These are phyloP conservation scores for Rubus parviflorus DNA, from an alignment of 306 rosid genomes.

Conservation along the genomic window DNA sequence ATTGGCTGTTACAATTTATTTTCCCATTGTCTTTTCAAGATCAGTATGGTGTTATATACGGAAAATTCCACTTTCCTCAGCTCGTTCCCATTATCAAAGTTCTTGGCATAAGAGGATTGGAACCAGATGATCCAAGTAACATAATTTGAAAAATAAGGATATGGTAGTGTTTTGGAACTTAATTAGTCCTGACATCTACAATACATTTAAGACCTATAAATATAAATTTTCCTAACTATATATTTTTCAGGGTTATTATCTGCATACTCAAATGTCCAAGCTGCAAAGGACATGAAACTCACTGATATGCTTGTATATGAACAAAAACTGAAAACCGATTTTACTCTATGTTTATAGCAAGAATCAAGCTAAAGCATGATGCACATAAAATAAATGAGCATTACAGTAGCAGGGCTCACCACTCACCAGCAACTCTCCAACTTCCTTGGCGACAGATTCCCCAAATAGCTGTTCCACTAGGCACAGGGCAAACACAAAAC, in stretches of 20 bases:
- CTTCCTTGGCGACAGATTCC: constrained; percentile 66
- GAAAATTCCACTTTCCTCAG: background rate
- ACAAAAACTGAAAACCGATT: background rate
- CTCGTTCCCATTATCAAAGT: background rate
- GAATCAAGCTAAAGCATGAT: background rate
- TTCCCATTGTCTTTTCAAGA: background rate
- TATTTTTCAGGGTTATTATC: background rate
- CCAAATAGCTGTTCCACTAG: constrained; percentile 85
- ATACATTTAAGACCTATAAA: background rate
- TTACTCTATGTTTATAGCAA: background rate
- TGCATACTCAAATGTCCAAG: background rate
- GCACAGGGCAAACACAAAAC: constrained; percentile 73
- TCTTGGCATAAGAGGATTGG: background rate
- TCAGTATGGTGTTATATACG: background rate
- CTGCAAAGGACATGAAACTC: background rate
- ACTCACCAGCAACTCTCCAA: constrained; percentile 77
- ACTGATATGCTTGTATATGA: background rate
- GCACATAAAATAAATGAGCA: background rate
- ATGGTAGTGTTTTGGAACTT: background rate
- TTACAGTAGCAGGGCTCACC: constrained; percentile 45
- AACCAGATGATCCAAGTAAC: background rate
- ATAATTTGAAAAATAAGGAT: background rate
- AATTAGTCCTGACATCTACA: background rate
- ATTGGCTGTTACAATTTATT: background rate
- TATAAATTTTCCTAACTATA: background rate